Evolutionary conservation across 2,329 filamentous ascomycete genomes (phyloP), one percentile per base, ranked within the genome.

Genomic region (Calonectria honghensis): DNA sequence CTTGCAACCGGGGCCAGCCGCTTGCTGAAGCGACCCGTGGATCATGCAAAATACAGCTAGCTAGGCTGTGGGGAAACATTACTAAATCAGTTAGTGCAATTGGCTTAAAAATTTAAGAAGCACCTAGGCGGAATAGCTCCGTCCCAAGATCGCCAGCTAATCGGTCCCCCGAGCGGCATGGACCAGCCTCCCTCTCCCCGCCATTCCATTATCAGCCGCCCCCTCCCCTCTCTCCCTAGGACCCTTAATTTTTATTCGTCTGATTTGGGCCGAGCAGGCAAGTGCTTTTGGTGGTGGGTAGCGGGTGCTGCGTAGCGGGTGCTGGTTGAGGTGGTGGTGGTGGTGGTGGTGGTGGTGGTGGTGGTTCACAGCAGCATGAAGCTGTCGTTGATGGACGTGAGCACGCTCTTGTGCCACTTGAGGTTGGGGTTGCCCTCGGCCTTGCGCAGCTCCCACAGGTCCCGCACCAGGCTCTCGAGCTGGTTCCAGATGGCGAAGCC

Each of bases 401-500:
- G 31, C 1, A 74, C 66, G 0, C 77, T 80, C 13, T 78, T 74
- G 45, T 80, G 69, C 79, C 79, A 80, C 13, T 80, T 81, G 14
- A 80, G 39, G 16, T 79, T 74, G 4, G 51, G 59, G 0, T 75
- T 77, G 6, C 78, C 71, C 31, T 68, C 73, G 2, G 71, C 73
- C 11, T 57, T 77, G 1, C 79, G 71, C 14, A 80, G 32, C 0
- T 74, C 72, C 79, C 79, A 80, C 0, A 80, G 73, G 27, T 79
- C 78, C 63, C 73, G 74, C 4, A 80, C 73, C 4, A 79, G 39
- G 14, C 69, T 64, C 3, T 57, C 69, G 2, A 80, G 74, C 10
- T 81, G 79, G 6, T 74, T 73, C 78, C 78, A 80, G 13, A 80
- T 74, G 4, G 77, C 78, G 16, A 80, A 37, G 0, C 78, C 78